phyloP scores from a whole-genome alignment of 331 rosid species.

The Cydonia oblonga region DNA sequence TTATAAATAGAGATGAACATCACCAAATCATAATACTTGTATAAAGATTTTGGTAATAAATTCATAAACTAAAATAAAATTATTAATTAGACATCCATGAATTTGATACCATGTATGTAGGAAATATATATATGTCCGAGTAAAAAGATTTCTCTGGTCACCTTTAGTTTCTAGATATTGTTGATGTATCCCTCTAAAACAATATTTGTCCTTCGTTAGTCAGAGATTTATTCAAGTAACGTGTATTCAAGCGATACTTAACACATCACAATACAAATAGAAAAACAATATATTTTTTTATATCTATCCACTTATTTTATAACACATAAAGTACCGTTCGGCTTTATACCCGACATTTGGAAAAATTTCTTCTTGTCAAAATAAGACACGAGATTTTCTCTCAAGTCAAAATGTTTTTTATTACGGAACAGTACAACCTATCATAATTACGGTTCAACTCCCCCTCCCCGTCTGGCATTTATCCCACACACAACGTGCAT shows the following conservation, averaged over 20 bases:
- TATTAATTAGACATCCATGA: neutral
- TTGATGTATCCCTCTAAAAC: neutral
- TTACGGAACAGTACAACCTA: neutral
- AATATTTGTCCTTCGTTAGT: neutral
- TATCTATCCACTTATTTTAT: rapidly evolving
- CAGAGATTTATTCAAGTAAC: neutral
- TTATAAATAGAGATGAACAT: too few relatives aligned
- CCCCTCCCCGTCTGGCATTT: too few relatives aligned
- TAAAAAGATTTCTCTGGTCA: neutral
- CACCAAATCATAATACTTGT: too few relatives aligned
- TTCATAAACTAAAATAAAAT: too few relatives aligned
- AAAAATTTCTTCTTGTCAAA: too few relatives aligned
- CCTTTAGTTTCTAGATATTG: neutral
- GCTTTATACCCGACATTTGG: neutral
- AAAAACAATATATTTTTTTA: too few relatives aligned
- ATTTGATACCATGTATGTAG: neutral
- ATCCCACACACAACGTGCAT: neutral
- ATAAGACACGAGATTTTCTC: too few relatives aligned
- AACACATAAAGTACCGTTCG: rapidly evolving
- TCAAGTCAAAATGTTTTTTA: neutral
- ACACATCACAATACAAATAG: too few relatives aligned
- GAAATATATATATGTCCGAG: neutral
- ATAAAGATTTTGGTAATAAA: neutral
- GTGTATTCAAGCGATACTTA: too few relatives aligned
- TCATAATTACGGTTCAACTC: neutral